Conservation (phyloP, 768 basidiomycete genomes). For the Tricholoma terreum region DNA sequence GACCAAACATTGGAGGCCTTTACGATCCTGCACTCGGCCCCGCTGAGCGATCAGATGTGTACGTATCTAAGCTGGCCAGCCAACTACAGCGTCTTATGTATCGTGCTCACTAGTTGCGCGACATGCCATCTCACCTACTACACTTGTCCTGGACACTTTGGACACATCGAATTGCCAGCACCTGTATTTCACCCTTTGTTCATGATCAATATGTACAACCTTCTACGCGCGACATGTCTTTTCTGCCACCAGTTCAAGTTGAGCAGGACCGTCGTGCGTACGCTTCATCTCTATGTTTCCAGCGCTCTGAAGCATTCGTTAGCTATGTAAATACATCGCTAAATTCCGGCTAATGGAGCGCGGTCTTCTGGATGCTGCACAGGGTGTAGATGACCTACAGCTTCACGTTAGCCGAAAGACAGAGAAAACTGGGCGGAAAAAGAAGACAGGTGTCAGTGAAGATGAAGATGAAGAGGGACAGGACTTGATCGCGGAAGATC, state of each 20-base stretch:
- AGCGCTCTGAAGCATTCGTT: constrained; percentile 9
- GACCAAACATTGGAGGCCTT: constrained; percentile 87
- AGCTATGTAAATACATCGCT: constrained; percentile 83
- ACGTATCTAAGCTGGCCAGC: constrained; percentile 29
- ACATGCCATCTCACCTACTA: constrained; percentile 93
- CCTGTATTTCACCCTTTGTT: constrained; percentile 97
- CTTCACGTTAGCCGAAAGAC: constrained; percentile 35
- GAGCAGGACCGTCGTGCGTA: constrained; percentile 61
- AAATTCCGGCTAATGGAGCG: constrained; percentile 87
- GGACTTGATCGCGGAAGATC: constrained; percentile 40
- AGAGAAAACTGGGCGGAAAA: constrained; percentile 19
- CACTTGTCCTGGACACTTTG: constrained; percentile 96
- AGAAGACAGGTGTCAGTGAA: constrained; percentile 5
- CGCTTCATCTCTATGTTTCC: background rate
- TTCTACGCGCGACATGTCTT: constrained; percentile 85
- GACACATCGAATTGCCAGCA: constrained; percentile 93
- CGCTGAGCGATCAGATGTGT: constrained; percentile 87
- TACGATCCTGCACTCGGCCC: constrained; percentile 97
- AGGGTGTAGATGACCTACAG: constrained; percentile 68
- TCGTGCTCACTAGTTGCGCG: constrained; percentile 60
- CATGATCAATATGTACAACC: constrained; percentile 84
- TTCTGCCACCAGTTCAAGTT: constrained; percentile 94
- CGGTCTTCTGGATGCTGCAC: constrained; percentile 81
- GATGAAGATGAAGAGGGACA: constrained; percentile 39
- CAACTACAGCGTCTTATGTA: constrained; percentile 9